Conservation (phyloP, 2,329 filamentous ascomycete genomes). For the Aspergillus vadensis region DNA sequence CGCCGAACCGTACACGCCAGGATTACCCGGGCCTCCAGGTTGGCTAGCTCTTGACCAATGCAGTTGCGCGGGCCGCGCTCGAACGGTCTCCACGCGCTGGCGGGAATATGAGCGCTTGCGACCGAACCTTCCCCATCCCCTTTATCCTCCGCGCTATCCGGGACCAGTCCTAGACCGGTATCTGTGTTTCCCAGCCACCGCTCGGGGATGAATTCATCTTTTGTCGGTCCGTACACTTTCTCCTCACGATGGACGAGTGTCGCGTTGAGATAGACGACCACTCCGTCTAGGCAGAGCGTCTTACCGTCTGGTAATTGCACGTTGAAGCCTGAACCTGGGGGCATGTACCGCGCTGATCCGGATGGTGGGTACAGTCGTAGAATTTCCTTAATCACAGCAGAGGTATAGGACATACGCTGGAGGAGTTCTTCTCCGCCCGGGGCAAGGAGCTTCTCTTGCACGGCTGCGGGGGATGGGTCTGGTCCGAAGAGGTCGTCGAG, state of each 20-base stretch:
- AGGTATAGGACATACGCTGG: conserved; percentile 52
- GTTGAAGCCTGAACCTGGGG: conserved; percentile 12
- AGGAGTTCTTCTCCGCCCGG: conserved; percentile 47
- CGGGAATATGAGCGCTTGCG: conserved; percentile 27
- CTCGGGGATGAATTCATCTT: conserved; percentile 38
- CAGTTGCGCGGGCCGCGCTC: conserved; percentile 53
- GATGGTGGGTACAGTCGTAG: conserved; percentile 55
- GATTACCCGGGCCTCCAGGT: conserved; percentile 41
- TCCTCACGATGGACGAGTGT: conserved; percentile 23
- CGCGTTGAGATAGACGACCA: conserved; percentile 17
- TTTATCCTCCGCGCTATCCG: neutral
- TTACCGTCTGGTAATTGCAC: conserved; percentile 12
- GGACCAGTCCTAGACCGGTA: conserved; percentile 6
- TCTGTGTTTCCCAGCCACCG: conserved; percentile 36
- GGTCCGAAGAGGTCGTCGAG: conserved; percentile 56
- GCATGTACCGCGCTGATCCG: conserved; percentile 15
- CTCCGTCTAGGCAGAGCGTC: conserved; percentile 14
- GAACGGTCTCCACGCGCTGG: conserved; percentile 53
- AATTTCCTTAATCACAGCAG: conserved; percentile 57
- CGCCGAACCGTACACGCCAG: conserved; percentile 19
- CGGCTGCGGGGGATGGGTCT: conserved; percentile 38
- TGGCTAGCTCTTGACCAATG: conserved; percentile 53
- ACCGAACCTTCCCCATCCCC: neutral
- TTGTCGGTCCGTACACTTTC: conserved; percentile 18
- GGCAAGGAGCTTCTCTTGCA: conserved; percentile 32